phyloP scores from a whole-genome alignment of 2,329 filamentous ascomycete species.

The Alternaria atra region DNA sequence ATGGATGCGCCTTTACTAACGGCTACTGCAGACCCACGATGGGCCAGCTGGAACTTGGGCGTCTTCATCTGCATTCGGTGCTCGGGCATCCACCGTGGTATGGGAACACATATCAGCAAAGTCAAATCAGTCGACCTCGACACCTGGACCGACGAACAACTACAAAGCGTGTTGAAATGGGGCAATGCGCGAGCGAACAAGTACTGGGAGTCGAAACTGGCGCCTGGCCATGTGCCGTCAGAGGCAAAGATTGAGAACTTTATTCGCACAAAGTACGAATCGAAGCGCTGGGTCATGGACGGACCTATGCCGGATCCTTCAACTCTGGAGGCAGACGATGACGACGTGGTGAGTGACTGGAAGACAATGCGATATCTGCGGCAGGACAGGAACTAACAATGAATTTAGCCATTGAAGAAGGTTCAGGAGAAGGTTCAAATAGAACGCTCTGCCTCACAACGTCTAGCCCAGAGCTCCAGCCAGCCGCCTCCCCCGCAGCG shows the following conservation, averaged over 20 bases:
- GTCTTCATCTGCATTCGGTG: slow-evolving; percentile 98
- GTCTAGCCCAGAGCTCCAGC: slow-evolving; percentile 51
- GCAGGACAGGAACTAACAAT: slow-evolving; percentile 19
- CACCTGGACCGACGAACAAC: slow-evolving; percentile 97
- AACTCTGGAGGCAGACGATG: slow-evolving; percentile 81
- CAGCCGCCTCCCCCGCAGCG: slow-evolving; percentile 40
- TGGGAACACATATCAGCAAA: slow-evolving; percentile 98
- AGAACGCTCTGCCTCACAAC: slow-evolving; percentile 66
- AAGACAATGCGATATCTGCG: slow-evolving; percentile 28
- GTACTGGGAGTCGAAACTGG: slow-evolving; percentile 96
- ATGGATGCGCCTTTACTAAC: slow-evolving; percentile 38
- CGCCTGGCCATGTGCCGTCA: slow-evolving; percentile 87
- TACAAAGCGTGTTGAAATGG: slow-evolving; percentile 93
- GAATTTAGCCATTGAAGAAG: slow-evolving; percentile 67
- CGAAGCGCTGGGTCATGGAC: slow-evolving; percentile 99
- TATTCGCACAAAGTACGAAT: slow-evolving; percentile 98
- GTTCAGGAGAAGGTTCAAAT: slow-evolving; percentile 76
- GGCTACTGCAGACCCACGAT: slow-evolving; percentile 80
- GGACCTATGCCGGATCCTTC: slow-evolving; percentile 93
- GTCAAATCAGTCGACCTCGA: slow-evolving; percentile 99
- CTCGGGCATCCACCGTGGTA: slow-evolving; percentile 96
- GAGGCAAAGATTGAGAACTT: slow-evolving; percentile 99
- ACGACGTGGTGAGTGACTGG: slow-evolving; percentile 72
- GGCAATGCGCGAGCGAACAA: slow-evolving; percentile 97
- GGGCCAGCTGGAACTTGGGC: slow-evolving; percentile 98